phyloP scores from a whole-genome alignment of 2,329 filamentous ascomycete species.

The Neodidymelliopsis sp. region DNA sequence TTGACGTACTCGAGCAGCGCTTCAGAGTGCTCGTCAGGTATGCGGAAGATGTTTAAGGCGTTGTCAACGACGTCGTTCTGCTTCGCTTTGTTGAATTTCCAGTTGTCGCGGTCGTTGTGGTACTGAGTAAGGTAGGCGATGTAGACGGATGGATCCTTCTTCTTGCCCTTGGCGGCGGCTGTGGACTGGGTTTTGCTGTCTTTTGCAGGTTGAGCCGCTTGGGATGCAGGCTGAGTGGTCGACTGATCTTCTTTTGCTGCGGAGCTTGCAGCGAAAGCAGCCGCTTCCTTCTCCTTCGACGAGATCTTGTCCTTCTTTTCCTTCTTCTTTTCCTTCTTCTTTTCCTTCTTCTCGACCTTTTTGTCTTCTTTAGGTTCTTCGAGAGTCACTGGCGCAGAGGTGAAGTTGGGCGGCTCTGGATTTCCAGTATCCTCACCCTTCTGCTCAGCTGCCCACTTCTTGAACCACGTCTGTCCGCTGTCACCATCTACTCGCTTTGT shows the following conservation, averaged over 20 bases:
- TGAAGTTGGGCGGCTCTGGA: conserved; percentile 37
- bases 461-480: conserved; percentile 60
- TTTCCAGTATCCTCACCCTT: conserved; percentile 35
- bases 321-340: conserved; percentile 18
- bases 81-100: conserved; percentile 97
- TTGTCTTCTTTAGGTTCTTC: conserved; percentile 31
- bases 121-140: conserved; percentile 81
- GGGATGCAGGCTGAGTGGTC: conserved; percentile 1
- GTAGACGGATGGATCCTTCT: conserved; percentile 67
- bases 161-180: conserved; percentile 31
- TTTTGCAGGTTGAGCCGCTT: conserved; percentile 1
- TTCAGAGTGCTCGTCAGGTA: conserved; percentile 74
- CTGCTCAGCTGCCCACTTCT: conserved; percentile 55
- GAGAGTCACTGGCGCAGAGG: conserved; percentile 27
- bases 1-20: conserved; percentile 79
- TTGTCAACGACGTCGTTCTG: conserved; percentile 87
- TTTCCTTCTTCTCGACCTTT: conserved; percentile 23
- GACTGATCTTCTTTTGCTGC: conserved; percentile 9
- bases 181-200: conserved; percentile 5
- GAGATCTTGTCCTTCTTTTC: conserved; percentile 22
- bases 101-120: conserved; percentile 71
- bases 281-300: conserved; percentile 21
- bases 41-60: conserved; percentile 73
- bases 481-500: conserved; percentile 67
- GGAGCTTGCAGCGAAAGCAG: conserved; percentile 14